Evolutionary conservation across 371 early-diverging fungal species (phyloP), one percentile per base, ranked within the genome.

Genomic region (Nematocida ironsii): DNA sequence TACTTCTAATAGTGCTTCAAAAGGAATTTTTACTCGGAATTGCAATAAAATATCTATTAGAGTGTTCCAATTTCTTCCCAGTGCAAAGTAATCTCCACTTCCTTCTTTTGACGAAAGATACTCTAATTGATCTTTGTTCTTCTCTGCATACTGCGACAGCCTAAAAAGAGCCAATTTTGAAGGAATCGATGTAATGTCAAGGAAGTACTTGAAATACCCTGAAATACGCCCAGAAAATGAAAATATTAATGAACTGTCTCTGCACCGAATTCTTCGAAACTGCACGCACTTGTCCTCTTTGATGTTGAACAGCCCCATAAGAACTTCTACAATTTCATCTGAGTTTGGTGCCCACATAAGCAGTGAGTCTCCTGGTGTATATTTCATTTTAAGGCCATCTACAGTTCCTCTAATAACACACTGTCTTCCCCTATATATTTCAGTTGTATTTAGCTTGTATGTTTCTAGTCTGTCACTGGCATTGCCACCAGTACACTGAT

Each of bases 101-200:
- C 86, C 86, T 68, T 85, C 84, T 71, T 69, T 78, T 5, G 83
- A 72, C n/a, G 75, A 73, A 1, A 87, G 54, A 73, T 86, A 87
- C 23, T 69, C 72, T 42, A 87, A 27, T 13, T 75, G 62, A 1
- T 80, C 72, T 33, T 40, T 62, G 13, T 74, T 44, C 2, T 68
- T 16, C 25, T 55, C 55, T 44, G 52, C 75, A 20, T 61, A 39
- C 62, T 76, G 69, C 18, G 78, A 72, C 4, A 87, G 66, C 44
- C 67, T 67, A 39, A 58, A 50, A 11, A 87, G 72, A 25, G 67
- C 60, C 0, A 72, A 27, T 62, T 84, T 85, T 52, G 74, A 86
- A 4, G 87, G 87, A 33, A 85, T 48, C 2, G 72, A 44, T n/a
- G 44, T 76, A 54, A 84, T 48, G 62, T 87, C 87, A 40, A 82